Conservation (phyloP, 306 rosid species). For the Vigna reflexopilosa region DNA sequence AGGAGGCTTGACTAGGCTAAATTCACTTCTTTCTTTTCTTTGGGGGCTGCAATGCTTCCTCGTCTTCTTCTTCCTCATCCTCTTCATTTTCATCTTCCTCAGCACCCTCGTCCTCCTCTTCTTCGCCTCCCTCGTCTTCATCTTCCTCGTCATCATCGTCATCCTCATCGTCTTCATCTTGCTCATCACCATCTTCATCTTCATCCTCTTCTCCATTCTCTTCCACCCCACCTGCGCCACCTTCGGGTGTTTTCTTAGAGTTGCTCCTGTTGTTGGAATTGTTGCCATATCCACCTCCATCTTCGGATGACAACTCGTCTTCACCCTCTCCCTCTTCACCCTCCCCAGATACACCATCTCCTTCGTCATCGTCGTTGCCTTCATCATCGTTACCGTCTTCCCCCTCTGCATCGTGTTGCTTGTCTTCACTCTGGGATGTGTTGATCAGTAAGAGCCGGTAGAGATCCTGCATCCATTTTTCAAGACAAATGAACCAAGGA, state of each 20-base stretch:
- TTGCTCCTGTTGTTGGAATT: constrained; percentile 72
- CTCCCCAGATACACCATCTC: constrained; percentile 70
- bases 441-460: constrained; percentile 40
- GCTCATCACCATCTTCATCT: constrained; percentile 61
- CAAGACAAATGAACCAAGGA: neutral
- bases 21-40: constrained; percentile 92
- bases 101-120: constrained; percentile 62
- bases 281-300: constrained; percentile 65
- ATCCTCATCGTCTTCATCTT: constrained; percentile 47
- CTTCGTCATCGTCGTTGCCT: constrained; percentile 64
- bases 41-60: constrained; percentile 95
- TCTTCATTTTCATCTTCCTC: constrained; percentile 62
- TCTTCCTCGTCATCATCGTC: constrained; percentile 49
- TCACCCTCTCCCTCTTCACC: constrained; percentile 86
- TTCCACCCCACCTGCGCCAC: constrained; percentile 65
- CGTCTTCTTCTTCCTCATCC: constrained; percentile 70
- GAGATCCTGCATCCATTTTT: constrained; percentile 58
- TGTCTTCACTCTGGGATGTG: constrained; percentile 45
- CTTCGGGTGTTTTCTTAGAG: constrained; percentile 73
- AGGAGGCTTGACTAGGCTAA: constrained; percentile 45
- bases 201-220: constrained; percentile 80
- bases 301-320: constrained; percentile 87
- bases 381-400: constrained; percentile 65
- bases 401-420: constrained; percentile 69
- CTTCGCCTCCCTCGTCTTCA: constrained; percentile 53